Conservation (phyloP, 2,329 filamentous ascomycete genomes). For the Huntiella omanensis region DNA sequence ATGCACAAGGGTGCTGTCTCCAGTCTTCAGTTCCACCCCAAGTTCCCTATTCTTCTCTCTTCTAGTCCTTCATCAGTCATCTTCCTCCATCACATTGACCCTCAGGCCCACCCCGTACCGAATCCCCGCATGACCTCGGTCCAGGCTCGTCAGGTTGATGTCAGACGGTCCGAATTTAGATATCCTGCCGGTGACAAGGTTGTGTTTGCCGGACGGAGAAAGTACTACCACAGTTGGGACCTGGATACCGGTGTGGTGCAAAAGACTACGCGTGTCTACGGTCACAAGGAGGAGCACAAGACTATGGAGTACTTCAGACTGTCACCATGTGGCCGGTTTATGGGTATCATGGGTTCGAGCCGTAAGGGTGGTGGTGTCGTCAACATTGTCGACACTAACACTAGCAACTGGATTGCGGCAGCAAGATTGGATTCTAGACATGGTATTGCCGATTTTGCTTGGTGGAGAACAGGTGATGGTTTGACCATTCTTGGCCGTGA, state of each 20-base stretch:
- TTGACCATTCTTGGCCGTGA: conserved; percentile 69
- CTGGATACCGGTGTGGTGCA: conserved; percentile 63
- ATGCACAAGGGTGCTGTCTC: conserved; percentile 62
- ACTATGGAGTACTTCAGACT: conserved; percentile 82
- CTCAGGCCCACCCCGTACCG: conserved; percentile 52
- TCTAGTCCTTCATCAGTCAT: conserved; percentile 72
- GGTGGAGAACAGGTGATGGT: conserved; percentile 75
- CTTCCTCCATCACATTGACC: conserved; percentile 75
- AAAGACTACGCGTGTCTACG: conserved; percentile 58
- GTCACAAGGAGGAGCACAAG: conserved; percentile 64
- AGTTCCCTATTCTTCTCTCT: conserved; percentile 73
- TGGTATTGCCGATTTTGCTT: conserved; percentile 77
- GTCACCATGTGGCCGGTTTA: conserved; percentile 69
- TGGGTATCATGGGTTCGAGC: conserved; percentile 63
- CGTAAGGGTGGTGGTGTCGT: conserved; percentile 75
- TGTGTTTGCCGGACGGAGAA: conserved; percentile 71
- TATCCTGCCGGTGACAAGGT: conserved; percentile 55
- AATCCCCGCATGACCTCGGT: conserved; percentile 84
- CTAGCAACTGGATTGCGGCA: conserved; percentile 74
- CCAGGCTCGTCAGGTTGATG: conserved; percentile 66
- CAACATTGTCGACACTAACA: conserved; percentile 62
- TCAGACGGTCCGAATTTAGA: conserved; percentile 68
- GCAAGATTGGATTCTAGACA: conserved; percentile 65
- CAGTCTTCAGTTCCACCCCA: conserved; percentile 75
- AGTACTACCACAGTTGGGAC: conserved; percentile 92